Conservation (phyloP, 345 rosid species). For the Salix brachista region DNA sequence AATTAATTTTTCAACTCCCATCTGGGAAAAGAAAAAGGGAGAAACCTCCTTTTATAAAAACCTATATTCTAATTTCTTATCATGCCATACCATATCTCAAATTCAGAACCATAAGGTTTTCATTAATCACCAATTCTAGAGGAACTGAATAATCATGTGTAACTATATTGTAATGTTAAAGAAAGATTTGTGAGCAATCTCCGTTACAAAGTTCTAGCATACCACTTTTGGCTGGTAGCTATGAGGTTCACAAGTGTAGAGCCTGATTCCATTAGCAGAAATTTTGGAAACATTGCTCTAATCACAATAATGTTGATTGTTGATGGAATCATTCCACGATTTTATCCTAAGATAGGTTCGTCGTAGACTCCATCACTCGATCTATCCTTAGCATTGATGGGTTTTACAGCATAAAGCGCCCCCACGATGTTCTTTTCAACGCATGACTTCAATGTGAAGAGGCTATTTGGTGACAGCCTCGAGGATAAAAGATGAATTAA, state of each 20-base stretch:
- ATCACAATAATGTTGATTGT: background rate
- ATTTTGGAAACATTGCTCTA: background rate
- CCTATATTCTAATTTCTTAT: no score
- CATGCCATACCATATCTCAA: no score
- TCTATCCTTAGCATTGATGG: background rate
- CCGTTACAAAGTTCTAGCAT: background rate
- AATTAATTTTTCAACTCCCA: no score
- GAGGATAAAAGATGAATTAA: background rate
- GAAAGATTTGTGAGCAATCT: background rate
- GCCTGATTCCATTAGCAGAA: background rate
- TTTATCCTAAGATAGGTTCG: background rate
- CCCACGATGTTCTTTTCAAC: background rate
- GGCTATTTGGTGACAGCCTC: no score
- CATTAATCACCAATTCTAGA: no score
- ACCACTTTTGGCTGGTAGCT: background rate
- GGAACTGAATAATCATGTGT: no score
- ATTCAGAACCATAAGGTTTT: no score
- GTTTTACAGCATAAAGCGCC: background rate
- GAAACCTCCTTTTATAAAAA: no score
- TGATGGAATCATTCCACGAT: background rate
- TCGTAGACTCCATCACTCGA: background rate
- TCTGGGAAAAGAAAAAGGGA: no score
- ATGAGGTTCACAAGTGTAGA: no score
- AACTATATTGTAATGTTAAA: background rate
- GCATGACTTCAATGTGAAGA: background rate